Evolutionary conservation across 257 asterid species (phyloP), one percentile per base, ranked within the genome.

Genomic region (Cinchona pubescens): DNA sequence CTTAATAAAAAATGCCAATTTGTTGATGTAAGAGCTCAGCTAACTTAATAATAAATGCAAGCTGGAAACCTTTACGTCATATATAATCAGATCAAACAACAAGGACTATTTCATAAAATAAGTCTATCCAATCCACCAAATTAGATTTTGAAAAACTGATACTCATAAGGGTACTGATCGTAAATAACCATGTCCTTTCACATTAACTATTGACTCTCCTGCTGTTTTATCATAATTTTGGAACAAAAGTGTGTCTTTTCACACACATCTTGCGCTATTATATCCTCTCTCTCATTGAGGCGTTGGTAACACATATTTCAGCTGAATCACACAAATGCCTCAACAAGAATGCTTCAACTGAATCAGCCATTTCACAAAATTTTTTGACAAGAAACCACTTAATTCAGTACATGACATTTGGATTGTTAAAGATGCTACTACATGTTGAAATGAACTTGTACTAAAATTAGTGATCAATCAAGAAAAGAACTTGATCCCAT

Each of bases 61-160:
- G 76, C 75, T 78, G 67, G 53, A 79, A 76, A 25, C 0, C 53
- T 60, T 73, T 42, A 72, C 30, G 21, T 19, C 35, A 46, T 55
- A 48, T 65, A 37, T 9, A n/a, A 30, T 49, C 65, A 75, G n/a
- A 74, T 21, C 5, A 5, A 45, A 25, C 55, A 42, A 67, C 71
- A 35, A 27, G 3, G 29, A 23, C 25, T 43, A 27, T 60, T 67
- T 63, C 82, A 18, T 51, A 43, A 6, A 73, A 67, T 32, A 35
- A 32, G 5, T 51, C 45, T 34, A 45, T 9, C 5, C 25, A 59
- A 67, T 56, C 23, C 35, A 25, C 58, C 56, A 59, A 46, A 32
- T 34, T 16, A 5, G 46, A 10, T 16, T 67, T 73, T 65, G 37
- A 42, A 34, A 21, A 42, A 8, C 43, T 35, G 15, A 37, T 40